These are phyloP conservation scores for Ustilago cynodontis DNA, from an alignment of 1,284 basidiomycete species.

Conservation along the genomic window DNA sequence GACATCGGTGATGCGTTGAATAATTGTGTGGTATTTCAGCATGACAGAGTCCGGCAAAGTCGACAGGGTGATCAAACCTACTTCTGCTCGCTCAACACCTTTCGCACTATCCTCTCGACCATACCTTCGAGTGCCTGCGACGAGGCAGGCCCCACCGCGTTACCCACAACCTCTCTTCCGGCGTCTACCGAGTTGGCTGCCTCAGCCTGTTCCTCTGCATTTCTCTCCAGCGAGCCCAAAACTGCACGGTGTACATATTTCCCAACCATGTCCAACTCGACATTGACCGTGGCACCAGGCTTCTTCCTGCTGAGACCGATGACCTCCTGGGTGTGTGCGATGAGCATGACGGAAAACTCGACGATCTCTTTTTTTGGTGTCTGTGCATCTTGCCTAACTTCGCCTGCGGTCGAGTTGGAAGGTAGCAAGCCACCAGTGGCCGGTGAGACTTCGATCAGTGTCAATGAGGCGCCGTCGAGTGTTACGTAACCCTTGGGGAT, in stretches of 20 bases:
- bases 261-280: constrained; percentile 69
- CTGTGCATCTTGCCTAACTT: constrained; percentile 38
- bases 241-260: constrained; percentile 68
- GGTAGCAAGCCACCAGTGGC: constrained; percentile 58
- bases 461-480: constrained; percentile 93
- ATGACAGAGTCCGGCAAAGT: too few relatives aligned
- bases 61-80: neutral
- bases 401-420: constrained; percentile 52
- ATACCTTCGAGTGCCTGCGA: constrained; percentile 49
- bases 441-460: constrained; percentile 80
- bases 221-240: constrained; percentile 48
- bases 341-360: constrained; percentile 69
- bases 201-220: constrained; percentile 32
- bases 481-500: constrained; percentile 97
- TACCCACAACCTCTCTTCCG: constrained; percentile 26
- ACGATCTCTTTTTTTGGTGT: constrained; percentile 56
- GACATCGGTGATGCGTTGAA: neutral
- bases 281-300: constrained; percentile 65
- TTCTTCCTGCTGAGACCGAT: constrained; percentile 65
- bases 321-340: constrained; percentile 68
- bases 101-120: constrained; percentile 53
- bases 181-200: constrained; percentile 41
- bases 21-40: neutral
- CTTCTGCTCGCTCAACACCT: constrained; percentile 50
- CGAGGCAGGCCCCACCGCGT: constrained; percentile 33